Conservation (phyloP, 2,329 filamentous ascomycete species). For the Talaromyces islandicus region DNA sequence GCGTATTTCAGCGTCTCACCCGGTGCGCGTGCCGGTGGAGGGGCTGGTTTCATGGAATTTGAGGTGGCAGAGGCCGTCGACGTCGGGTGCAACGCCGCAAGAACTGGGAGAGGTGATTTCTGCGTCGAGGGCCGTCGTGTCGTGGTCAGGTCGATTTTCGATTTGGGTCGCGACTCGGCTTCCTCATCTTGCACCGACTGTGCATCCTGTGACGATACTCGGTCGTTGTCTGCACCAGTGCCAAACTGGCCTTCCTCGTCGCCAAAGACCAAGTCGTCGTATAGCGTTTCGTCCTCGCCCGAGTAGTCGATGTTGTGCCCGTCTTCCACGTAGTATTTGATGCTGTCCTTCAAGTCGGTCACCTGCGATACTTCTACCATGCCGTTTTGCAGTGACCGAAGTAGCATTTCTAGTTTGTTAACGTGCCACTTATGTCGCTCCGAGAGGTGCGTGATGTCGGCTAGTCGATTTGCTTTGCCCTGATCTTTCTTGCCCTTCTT, state of each 20-base stretch:
- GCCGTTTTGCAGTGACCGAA: conserved; percentile 86
- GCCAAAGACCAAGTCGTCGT: conserved; percentile 87
- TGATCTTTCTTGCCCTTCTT: conserved; percentile 92
- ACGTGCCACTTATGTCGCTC: conserved; percentile 98
- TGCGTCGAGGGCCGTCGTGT: conserved; percentile 75
- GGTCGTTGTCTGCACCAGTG: conserved; percentile 70
- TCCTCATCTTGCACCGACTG: conserved; percentile 77
- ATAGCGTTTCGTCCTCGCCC: conserved; percentile 82
- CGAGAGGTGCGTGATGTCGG: conserved; percentile 74
- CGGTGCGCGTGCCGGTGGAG: conserved; percentile 73
- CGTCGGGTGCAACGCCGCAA: conserved; percentile 77
- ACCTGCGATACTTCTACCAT: conserved; percentile 84
- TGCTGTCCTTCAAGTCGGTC: conserved; percentile 80
- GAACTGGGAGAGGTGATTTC: conserved; percentile 87
- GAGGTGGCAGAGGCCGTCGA: conserved; percentile 43
- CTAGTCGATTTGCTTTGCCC: conserved; percentile 77
- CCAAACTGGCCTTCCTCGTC: conserved; percentile 88
- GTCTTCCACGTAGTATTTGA: conserved; percentile 91
- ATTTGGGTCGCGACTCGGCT: conserved; percentile 57
- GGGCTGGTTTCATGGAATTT: conserved; percentile 83
- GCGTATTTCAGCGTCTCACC: conserved; percentile 95
- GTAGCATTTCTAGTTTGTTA: conserved; percentile 81
- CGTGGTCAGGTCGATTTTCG: conserved; percentile 53
- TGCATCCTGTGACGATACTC: conserved; percentile 88
- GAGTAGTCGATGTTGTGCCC: conserved; percentile 84